Percentiles rank a stretch among this genome's conserved stretches.
These are phyloP conservation scores for Trichoderma arundinaceum DNA, from an alignment of 2,329 filamentous ascomycete species.

Conservation along the genomic window DNA sequence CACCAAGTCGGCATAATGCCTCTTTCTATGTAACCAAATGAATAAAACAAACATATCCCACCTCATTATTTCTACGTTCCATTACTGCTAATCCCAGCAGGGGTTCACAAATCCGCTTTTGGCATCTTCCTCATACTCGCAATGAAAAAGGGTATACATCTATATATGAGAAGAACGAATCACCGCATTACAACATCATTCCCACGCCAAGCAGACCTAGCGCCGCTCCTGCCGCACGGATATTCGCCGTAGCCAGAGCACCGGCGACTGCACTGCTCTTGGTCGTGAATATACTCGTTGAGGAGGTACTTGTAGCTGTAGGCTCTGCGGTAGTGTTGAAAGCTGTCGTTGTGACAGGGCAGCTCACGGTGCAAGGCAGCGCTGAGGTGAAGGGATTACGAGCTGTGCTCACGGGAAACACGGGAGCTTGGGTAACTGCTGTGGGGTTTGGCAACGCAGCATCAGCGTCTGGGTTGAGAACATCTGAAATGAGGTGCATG, in stretches of 20 bases:
- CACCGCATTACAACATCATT: background rate
- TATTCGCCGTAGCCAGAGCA: constrained; percentile 23
- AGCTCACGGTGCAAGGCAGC: constrained; percentile 51
- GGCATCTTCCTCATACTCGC: background rate
- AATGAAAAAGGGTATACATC: background rate
- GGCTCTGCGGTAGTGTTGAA: constrained; percentile 31
- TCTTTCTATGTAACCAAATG: no score
- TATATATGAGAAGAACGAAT: background rate
- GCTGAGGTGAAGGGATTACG: constrained; percentile 50
- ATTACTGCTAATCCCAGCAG: no score
- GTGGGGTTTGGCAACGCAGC: constrained; percentile 46
- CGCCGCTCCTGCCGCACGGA: constrained; percentile 17
- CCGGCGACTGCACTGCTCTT: constrained; percentile 7
- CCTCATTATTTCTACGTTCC: no score
- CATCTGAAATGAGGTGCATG: constrained; percentile 62
- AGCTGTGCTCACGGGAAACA: constrained; percentile 58
- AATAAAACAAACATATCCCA: no score
- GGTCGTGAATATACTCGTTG: constrained; percentile 28
- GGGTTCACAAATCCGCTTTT: no score
- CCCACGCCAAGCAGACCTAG: constrained; percentile 21
- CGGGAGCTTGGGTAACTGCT: constrained; percentile 52
- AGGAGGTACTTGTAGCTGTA: constrained; percentile 34
- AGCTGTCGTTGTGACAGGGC: constrained; percentile 44
- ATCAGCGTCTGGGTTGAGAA: constrained; percentile 52
- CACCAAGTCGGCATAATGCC: no score